Percentiles rank a stretch among this genome's conserved stretches.
phyloP scores from a whole-genome alignment of 257 asterid genomes.

The Marsdenia floribunda region DNA sequence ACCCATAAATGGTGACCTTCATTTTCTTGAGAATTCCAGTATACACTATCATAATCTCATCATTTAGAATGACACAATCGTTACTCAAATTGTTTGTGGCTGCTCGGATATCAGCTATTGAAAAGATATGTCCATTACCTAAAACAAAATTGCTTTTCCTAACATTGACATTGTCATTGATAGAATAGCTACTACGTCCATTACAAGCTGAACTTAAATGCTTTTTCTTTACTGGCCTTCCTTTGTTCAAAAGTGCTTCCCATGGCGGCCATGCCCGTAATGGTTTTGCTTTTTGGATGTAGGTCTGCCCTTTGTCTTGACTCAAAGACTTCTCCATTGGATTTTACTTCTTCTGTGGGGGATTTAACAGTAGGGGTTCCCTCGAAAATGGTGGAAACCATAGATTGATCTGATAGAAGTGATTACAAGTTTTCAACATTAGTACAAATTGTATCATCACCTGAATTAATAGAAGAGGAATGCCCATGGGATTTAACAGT shows the following conservation, averaged over 20 bases:
- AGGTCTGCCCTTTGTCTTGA: not conserved
- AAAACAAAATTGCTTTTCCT: no score
- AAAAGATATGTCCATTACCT: not conserved
- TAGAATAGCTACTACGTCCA: no score
- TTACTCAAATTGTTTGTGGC: not conserved
- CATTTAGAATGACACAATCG: not conserved
- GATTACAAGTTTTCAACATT: not conserved
- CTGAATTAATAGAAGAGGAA: no score
- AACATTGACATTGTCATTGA: no score
- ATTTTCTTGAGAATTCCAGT: not conserved
- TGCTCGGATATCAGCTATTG: not conserved
- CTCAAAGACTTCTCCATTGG: no score
- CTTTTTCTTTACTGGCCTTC: slow-evolving; percentile 1
- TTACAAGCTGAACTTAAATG: no score
- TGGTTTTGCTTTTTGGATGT: not conserved
- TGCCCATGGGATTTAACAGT: no score
- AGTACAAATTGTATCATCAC: no score
- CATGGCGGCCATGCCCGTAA: slow-evolving; percentile 4
- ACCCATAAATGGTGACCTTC: not conserved
- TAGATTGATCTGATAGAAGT: not conserved
- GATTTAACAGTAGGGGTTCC: not conserved
- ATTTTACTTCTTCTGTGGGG: not conserved
- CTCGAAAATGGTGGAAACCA: not conserved
- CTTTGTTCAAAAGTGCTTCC: slow-evolving; percentile 5
- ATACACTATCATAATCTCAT: not conserved